These are phyloP conservation scores for Pseudozyma thailandica DNA, from an alignment of 1,284 basidiomycete genomes.

Conservation along the genomic window DNA sequence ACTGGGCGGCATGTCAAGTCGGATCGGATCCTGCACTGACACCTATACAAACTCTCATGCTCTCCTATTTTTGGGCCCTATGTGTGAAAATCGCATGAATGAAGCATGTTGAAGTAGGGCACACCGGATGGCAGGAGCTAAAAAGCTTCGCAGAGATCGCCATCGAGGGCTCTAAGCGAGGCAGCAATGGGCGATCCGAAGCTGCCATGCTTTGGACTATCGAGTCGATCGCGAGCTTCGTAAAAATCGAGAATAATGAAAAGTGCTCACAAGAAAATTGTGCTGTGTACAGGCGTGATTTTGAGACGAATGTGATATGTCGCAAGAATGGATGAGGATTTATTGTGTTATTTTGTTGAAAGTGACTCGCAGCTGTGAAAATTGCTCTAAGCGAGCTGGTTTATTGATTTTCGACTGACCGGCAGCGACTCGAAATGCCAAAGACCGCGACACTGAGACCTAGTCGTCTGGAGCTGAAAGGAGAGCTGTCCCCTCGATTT, in stretches of 20 bases:
- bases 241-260: background rate
- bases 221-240: conserved; percentile 13
- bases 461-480: too few species aligned
- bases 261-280: background rate
- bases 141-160: conserved; percentile 21
- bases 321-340: too few species aligned
- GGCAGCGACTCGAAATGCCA: too few species aligned
- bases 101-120: conserved; percentile 1
- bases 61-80: background rate
- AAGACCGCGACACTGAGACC: too few species aligned
- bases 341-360: too few species aligned
- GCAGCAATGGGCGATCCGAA: conserved; percentile 16
- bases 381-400: too few species aligned
- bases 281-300: too few species aligned
- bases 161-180: conserved; percentile 20
- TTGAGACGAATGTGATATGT: too few species aligned
- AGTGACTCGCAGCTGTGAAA: too few species aligned
- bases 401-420: background rate
- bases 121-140: background rate
- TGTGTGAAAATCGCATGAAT: too few species aligned
- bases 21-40: too few species aligned
- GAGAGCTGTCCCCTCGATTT: conserved; percentile 22
- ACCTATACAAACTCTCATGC: background rate
- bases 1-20: background rate
- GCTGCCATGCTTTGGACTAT: conserved; percentile 6